Evolutionary conservation across 495 filamentous ascomycete species (phyloP).

Genomic region (Neurospora sp.): DNA sequence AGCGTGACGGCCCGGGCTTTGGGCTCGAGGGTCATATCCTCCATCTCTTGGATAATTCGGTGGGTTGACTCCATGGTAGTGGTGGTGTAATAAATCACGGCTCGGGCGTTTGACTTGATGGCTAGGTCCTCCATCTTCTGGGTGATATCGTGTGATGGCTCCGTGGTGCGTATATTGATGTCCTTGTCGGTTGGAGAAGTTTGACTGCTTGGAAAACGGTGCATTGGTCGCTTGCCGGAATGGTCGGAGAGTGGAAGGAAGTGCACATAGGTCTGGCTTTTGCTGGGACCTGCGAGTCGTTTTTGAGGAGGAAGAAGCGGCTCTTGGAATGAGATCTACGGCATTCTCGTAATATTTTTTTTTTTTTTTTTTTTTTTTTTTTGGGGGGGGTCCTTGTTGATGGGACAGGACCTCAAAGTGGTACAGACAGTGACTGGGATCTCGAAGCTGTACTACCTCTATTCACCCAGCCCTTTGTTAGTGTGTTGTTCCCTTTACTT

Average conservation of each 20-base stretch:
- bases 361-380: too few relatives aligned
- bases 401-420: not conserved
- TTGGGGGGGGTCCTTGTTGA: not conserved
- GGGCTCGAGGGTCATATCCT: not conserved
- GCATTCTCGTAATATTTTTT: not conserved
- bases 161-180: not conserved
- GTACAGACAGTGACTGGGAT: not conserved
- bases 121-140: not conserved
- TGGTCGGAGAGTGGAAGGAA: not conserved
- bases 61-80: not conserved
- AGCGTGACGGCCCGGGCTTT: not conserved
- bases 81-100: rapidly evolving
- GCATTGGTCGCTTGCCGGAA: not conserved
- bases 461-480: not conserved
- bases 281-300: too few relatives aligned
- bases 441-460: not conserved
- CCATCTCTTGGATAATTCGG: not conserved
- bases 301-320: not conserved
- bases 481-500: not conserved
- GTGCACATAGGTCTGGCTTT: not conserved
- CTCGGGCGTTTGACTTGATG: not conserved
- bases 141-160: not conserved
- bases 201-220: not conserved
- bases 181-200: not conserved
- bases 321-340: not conserved